These are phyloP conservation scores for Talaromyces sp. DNA, from an alignment of 2,329 filamentous ascomycete species.

Conservation along the genomic window DNA sequence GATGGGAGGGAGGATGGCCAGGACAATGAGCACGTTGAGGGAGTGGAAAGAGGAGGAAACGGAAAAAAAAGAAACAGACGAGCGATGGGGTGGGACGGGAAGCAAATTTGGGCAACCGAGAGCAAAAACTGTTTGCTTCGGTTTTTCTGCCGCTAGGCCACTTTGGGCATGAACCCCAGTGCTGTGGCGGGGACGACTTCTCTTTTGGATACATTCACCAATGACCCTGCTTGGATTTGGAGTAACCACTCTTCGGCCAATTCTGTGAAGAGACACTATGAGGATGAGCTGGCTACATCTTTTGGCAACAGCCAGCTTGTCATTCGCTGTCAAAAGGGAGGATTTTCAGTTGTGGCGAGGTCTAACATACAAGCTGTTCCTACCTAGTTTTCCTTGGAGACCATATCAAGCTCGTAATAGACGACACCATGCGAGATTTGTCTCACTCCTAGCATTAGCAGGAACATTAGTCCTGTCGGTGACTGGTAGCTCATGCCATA, in stretches of 20 bases:
- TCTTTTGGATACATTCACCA: neutral
- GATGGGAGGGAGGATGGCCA: slow-evolving; percentile 11
- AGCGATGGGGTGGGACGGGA: slow-evolving; percentile 16
- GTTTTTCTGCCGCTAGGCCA: slow-evolving; percentile 15
- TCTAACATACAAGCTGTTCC: neutral
- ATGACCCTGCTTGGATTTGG: neutral
- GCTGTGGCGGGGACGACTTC: neutral
- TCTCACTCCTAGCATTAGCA: neutral
- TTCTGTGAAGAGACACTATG: neutral
- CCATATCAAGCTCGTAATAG: neutral
- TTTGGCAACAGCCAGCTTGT: neutral
- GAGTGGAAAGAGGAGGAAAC: slow-evolving; percentile 17
- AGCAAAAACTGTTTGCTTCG: slow-evolving; percentile 15
- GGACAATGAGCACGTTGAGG: slow-evolving; percentile 17
- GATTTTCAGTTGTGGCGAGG: neutral
- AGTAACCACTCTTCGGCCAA: neutral
- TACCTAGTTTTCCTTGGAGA: neutral
- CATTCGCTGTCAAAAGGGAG: neutral
- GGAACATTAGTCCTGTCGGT: neutral
- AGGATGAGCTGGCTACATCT: neutral
- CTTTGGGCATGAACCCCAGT: slow-evolving; percentile 11
- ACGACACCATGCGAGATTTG: neutral
- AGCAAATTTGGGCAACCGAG: slow-evolving; percentile 15
- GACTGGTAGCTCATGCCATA: neutral
- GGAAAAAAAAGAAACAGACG: slow-evolving; percentile 23